phyloP scores from a whole-genome alignment of 2,329 filamentous ascomycete genomes.

The Ustilaginoidea virens region DNA sequence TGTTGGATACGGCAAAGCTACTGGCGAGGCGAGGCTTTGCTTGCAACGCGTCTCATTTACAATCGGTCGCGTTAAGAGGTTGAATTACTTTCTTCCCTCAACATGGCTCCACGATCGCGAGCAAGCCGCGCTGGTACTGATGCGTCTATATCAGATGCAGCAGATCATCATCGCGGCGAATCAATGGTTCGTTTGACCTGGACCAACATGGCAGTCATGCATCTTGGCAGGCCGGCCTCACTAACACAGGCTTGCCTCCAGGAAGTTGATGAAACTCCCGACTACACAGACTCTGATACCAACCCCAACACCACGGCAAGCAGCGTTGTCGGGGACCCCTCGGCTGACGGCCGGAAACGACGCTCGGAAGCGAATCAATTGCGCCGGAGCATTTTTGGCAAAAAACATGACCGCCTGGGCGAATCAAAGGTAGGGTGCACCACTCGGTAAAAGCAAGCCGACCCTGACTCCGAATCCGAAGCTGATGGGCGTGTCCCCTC shows the following conservation, averaged over 20 bases:
- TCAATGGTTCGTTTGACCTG: constrained; percentile 29
- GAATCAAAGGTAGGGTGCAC: constrained; percentile 79
- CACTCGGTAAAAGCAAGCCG: no score
- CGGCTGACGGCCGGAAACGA: constrained; percentile 65
- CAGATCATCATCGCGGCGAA: constrained; percentile 28
- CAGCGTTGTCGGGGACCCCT: constrained; percentile 65
- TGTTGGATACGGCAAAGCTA: no score
- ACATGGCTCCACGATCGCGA: constrained; percentile 40
- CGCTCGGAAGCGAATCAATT: constrained; percentile 79
- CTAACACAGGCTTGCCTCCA: constrained; percentile 9
- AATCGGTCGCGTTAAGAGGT: constrained; percentile 38
- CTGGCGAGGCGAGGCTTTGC: constrained; percentile 4
- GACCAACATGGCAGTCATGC: background rate
- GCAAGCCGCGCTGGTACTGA: constrained; percentile 39
- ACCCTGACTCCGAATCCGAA: no score
- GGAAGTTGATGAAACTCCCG: constrained; percentile 51
- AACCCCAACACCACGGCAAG: constrained; percentile 61
- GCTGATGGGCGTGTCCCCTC: no score
- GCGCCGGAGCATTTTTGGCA: constrained; percentile 82
- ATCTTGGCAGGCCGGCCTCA: background rate
- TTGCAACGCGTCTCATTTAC: constrained; percentile 28
- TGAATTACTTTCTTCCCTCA: constrained; percentile 12
- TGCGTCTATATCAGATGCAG: constrained; percentile 48
- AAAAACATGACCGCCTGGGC: constrained; percentile 83
- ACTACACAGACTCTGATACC: constrained; percentile 51